phyloP scores from a whole-genome alignment of 345 rosid species.

The Euclidium syriacum region DNA sequence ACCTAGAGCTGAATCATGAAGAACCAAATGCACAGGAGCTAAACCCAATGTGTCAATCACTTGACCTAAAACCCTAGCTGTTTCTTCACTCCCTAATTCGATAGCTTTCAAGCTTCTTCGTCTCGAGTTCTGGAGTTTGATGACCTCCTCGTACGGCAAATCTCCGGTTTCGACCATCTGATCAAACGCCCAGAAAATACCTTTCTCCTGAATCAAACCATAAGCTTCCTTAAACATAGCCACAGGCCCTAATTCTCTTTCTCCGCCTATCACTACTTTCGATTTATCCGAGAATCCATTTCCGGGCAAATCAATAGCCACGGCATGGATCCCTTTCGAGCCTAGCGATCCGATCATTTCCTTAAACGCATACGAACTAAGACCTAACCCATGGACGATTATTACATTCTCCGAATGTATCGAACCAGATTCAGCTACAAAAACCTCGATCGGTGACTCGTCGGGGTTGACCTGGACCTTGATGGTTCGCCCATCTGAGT shows the following conservation, averaged over 20 bases:
- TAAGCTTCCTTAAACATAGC: conserved; percentile 63
- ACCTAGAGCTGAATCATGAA: conserved; percentile 79
- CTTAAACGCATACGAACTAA: conserved; percentile 69
- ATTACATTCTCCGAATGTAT: conserved; percentile 47
- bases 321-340: conserved; percentile 56
- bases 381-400: conserved; percentile 73
- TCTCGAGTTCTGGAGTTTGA: conserved; percentile 31
- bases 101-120: conserved; percentile 47
- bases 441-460: conserved; percentile 57
- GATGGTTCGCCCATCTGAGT: conserved; percentile 67
- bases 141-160: conserved; percentile 65
- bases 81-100: conserved; percentile 65
- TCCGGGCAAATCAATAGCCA: conserved; percentile 91
- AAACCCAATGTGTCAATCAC: conserved; percentile 65
- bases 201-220: conserved; percentile 73
- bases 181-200: conserved; percentile 93
- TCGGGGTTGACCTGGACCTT: conserved; percentile 53
- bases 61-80: conserved; percentile 59
- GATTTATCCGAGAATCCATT: conserved; percentile 88
- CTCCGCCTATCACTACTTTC: conserved; percentile 48
- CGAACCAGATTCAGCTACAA: conserved; percentile 47
- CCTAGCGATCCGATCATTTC: conserved; percentile 43
- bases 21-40: conserved; percentile 79
- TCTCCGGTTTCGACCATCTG: conserved; percentile 87
- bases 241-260: conserved; percentile 42